Evolutionary conservation across 1,139 yeast species (phyloP), one percentile per base, ranked within the genome.

Genomic region (Lodderomyces pseudojiufengensis): DNA sequence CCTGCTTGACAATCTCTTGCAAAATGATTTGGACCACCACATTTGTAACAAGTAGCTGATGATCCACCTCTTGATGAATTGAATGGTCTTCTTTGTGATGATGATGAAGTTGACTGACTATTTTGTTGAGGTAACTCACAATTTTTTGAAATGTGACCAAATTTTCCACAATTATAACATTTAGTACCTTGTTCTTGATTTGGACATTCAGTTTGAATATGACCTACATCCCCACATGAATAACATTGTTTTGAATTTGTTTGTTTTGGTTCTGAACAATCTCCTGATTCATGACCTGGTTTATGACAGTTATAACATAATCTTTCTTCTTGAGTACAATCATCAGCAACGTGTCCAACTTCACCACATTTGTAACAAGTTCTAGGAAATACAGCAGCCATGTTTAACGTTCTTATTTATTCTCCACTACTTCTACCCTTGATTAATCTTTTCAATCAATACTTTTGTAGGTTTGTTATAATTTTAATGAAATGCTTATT

Each of bases 311-410:
- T 87, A 82, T 86, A 87, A 68, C 96, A 87, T 57, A 87, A 73
- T 68, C 92, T 81, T 62, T 80, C 86, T 43, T 80, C 74, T 63
- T 84, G 86, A 50, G 79, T 77, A 65, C 96, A 87, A 58, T 76
- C 80, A 59, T 84, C 95, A 46, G 95, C 95, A 56, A 85, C 75
- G 71, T 87, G 95, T 51, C 95, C 95, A 49, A 84, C 75, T 68
- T 85, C 86, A 55, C 96, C 95, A 70, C 96, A 88, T 65, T 85
- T 86, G 75, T 78, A 84, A 72, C 94, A 84, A 49, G 88, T 82
- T 36, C 38, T 35, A 66, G 86, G 87, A 69, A 79, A 82, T 61
- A 76, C 73, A 50, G 80, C 76, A 63, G 80, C 79, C 76, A 72
- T 73, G 27, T 20, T 4, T 22, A 14, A 7, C 23, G 33, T 27